phyloP scores from a whole-genome alignment of 192 early-diverging fungal genomes.

The Entrophospora sp. region DNA sequence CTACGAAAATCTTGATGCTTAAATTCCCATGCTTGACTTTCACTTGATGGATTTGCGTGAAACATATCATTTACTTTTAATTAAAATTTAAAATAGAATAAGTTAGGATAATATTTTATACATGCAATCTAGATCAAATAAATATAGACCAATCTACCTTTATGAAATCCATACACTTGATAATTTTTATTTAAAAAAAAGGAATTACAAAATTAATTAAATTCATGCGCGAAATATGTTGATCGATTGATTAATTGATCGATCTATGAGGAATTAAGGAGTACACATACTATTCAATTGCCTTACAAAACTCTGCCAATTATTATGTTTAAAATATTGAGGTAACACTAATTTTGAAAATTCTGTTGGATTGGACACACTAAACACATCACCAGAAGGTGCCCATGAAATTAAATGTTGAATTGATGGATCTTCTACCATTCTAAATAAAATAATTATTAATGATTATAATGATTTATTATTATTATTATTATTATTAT shows the following conservation, averaged over 20 bases:
- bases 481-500: no score
- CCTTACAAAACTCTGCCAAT: constrained; percentile 43
- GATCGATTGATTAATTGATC: not conserved
- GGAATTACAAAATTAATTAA: not conserved
- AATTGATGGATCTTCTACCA: constrained; percentile 61
- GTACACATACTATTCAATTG: constrained; percentile 52
- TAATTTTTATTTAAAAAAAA: not conserved
- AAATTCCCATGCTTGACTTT: constrained; percentile 81
- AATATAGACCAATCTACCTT: constrained; percentile 49
- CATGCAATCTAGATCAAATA: not conserved
- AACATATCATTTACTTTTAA: constrained; percentile 37
- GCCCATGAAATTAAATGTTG: constrained; percentile 57
- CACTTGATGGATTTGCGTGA: constrained; percentile 45
- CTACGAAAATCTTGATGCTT: constrained; percentile 77
- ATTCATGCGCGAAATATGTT: not conserved
- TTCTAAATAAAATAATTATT: constrained; percentile 29
- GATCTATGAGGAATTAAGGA: not conserved
- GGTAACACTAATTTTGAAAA: constrained; percentile 47
- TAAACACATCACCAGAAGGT: constrained; percentile 51
- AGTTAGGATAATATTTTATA: constrained; percentile 22
- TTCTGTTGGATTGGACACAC: constrained; percentile 58
- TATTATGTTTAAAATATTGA: constrained; percentile 50
- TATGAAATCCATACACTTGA: constrained; percentile 73
- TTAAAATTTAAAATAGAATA: not conserved
- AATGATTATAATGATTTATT: not conserved